Base-by-base conservation (phyloP, 2,329 filamentous ascomycete species). In the Clarireedia monteithiana region DNA sequence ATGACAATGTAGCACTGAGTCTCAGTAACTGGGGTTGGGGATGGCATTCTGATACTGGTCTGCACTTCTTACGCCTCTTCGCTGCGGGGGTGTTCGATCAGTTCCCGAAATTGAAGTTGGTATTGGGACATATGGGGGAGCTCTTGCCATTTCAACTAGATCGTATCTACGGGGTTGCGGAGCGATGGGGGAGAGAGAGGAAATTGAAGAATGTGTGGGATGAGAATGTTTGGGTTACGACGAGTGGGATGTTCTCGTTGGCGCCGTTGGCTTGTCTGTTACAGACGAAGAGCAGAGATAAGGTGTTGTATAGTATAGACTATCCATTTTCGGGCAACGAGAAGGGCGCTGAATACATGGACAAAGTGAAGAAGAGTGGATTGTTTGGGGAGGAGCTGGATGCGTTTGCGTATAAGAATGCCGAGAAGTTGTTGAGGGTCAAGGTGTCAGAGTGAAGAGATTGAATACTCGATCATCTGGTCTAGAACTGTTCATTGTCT, bases 181-280 rank as follows among this genome's bases (percentile, higher is more conserved):
- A 50, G 10, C 59, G 66, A 30, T 69, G 66, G 65, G 69, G 70
- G 61, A 67, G 12, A 66, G 67, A 56, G 56, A 67, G 56, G 60
- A 64, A 67, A 0, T 75, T 83, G 48, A 63, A 67, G 14, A 70
- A 78, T 12, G 77, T 82, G 2, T 84, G 77, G 73, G 72, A 76
- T 48, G 68, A 74, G 57, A 84, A 84, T 56, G 68, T 83, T 10
- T 83, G 77, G 75, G 65, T 84, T 26, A 82, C 80, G 1, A 82
- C 79, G 2, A 77, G 74, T 52, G 80, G 80, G 2, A 74, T 77
- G 55, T 81, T 77, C 66, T 74, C 74, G 27, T 58, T 82, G 17
- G 71, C 69, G 53, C 76, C 74, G 5, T 62, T 83, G 68, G 72
- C 72, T 2, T 74, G 70, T 51, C 63, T 77, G 6, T 56, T 76